Conservation (phyloP, 139 green algal genomes). For the Chlorella sp. region DNA sequence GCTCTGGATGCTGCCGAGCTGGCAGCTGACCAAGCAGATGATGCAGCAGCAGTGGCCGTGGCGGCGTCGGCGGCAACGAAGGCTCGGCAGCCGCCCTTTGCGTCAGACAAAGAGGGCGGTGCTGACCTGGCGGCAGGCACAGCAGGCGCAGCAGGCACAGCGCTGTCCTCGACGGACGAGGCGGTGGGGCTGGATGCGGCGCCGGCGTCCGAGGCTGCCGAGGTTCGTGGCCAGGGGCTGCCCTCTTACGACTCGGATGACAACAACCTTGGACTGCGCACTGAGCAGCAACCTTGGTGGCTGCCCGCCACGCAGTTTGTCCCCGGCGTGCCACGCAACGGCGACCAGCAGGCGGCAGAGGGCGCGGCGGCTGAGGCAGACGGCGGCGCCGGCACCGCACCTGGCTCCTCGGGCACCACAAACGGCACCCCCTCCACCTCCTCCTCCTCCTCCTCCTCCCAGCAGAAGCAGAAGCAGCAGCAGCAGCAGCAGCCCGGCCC, state of each 20-base stretch:
- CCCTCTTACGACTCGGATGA: constrained; percentile 12
- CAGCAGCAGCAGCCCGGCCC: not conserved
- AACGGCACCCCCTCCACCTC: not conserved
- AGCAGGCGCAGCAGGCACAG: not conserved
- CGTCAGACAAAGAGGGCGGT: not conserved
- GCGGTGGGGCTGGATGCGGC: constrained; percentile 4
- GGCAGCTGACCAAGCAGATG: constrained; percentile 26
- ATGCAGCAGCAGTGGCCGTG: constrained; percentile 19
- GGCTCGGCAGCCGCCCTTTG: not conserved
- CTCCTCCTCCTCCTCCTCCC: not conserved
- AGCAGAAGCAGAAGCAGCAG: not conserved
- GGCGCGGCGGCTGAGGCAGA: constrained; percentile 20
- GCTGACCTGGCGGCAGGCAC: no score
- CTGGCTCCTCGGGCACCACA: no score
- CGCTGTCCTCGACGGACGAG: not conserved
- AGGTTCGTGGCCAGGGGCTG: not conserved
- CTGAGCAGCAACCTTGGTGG: constrained; percentile 37
- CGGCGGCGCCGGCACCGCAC: not conserved
- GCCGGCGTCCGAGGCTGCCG: not conserved
- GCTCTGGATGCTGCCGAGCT: constrained; percentile 26
- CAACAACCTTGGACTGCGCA: not conserved
- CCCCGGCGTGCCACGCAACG: constrained; percentile 20
- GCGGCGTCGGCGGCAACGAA: not conserved
- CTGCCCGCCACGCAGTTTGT: constrained; percentile 15
- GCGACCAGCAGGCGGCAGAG: not conserved